Evolutionary conservation across 2,329 filamentous ascomycete species (phyloP), one percentile per base, ranked within the genome.

Genomic region (Cercospora sp.): DNA sequence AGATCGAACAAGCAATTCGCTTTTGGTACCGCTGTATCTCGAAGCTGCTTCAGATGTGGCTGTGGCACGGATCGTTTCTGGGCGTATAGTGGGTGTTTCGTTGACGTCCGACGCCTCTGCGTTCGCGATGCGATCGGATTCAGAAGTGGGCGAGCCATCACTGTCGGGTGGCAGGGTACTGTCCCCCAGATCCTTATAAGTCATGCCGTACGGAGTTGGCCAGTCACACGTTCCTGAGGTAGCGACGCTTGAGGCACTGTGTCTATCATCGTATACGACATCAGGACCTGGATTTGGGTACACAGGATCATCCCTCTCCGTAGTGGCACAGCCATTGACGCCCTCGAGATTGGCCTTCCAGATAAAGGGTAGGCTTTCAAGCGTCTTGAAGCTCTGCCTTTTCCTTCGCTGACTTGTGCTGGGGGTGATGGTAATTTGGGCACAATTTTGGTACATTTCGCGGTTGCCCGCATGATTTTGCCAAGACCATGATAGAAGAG

Each of bases 401-500:
- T 66, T 67, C 32, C 68, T 59, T 16, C 70, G 66, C n/a, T 66
- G 63, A n/a, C 68, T 58, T 13, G 60, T 12, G 1, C 77, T 77
- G 2, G 72, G 58, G 1, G 80, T 76, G 40, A 93, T 88, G 70
- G 86, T 87, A 30, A 73, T 67, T 30, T 69, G 63, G 6, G 71
- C 71, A 45, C 71, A 73, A 32, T 73, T 72, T 68, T 65, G 93
- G 85, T 95, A 95, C 87, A 91, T 91, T 79, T 94, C 91, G 59
- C 91, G 86, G 81, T 93, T 93, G 28, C 91, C 91, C 10, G 70
- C 63, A 26, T 75, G 69, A 65, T 80, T 79, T 71, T 77, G 74
- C 81, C 81, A 82, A 13, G 88, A 88, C 92, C 92, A 94, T 43
- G 88, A 88, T 61, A 94, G 86, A 55, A 94, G 78, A 66, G 88